phyloP scores from a whole-genome alignment of 306 rosid genomes.

The Crotalaria pallida region DNA sequence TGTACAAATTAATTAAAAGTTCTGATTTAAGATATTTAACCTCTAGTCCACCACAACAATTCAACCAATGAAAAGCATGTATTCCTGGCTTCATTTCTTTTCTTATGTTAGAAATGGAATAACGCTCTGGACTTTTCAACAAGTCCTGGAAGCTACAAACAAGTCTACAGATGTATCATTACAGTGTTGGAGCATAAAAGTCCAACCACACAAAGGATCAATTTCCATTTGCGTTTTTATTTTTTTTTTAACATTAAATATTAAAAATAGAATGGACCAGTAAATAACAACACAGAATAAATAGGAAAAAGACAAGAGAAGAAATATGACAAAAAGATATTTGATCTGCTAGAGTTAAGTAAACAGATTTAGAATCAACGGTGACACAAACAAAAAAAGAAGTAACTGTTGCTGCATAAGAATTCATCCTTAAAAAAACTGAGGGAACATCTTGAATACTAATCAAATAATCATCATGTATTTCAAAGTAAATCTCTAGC shows the following conservation, averaged over 20 bases:
- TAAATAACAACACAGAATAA: neutral
- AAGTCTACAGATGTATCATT: neutral
- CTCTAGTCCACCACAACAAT: neutral
- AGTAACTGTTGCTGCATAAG: neutral
- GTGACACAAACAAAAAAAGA: neutral
- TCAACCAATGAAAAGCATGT: conserved; percentile 1
- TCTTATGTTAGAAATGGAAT: neutral
- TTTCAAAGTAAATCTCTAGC: neutral
- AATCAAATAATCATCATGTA: neutral
- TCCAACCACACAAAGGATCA: neutral
- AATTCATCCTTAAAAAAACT: neutral
- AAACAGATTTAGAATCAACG: neutral
- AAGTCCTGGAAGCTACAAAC: neutral
- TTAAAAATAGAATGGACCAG: neutral
- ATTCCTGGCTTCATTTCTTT: neutral
- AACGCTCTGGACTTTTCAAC: neutral
- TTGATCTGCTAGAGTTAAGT: neutral
- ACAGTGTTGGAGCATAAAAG: neutral
- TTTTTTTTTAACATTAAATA: neutral
- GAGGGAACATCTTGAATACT: neutral
- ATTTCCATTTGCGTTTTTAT: neutral
- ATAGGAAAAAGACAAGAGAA: neutral
- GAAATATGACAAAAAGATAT: neutral
- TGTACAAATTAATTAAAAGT: neutral
- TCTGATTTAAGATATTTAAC: conserved; percentile 14